These are phyloP conservation scores for Sporothrix humicola DNA, from an alignment of 2,329 filamentous ascomycete genomes.

Conservation along the genomic window DNA sequence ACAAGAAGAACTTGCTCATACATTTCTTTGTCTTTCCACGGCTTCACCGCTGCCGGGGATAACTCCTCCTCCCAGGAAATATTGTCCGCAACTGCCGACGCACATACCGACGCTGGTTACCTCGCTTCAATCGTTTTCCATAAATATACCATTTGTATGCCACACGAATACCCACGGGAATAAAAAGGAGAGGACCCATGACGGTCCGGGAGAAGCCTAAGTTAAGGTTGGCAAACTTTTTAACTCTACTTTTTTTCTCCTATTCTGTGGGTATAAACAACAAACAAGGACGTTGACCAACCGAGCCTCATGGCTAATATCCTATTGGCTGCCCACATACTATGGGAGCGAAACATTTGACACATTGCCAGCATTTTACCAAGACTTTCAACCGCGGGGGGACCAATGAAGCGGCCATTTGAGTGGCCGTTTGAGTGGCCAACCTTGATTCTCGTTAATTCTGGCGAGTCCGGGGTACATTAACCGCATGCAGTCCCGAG, in stretches of 20 bases:
- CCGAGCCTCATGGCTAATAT: not conserved
- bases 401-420: not conserved
- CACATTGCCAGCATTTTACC: not conserved
- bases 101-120: too few relatives aligned
- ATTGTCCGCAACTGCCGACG: conserved; percentile 13
- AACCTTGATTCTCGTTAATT: not conserved
- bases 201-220: conserved; percentile 22
- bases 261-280: not conserved
- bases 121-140: not conserved
- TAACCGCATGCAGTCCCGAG: not conserved
- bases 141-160: not conserved
- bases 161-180: not conserved
- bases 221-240: conserved; percentile 2
- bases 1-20: not conserved
- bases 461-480: conserved; percentile 28
- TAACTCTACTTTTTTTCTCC: not conserved
- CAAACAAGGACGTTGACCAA: not conserved
- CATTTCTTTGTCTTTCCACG: not conserved
- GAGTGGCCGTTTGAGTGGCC: not conserved
- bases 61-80: not conserved
- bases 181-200: not conserved
- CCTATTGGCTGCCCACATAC: conserved; percentile 13
- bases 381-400: not conserved
- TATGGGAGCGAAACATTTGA: not conserved
- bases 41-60: not conserved